Evolutionary conservation across 257 asterid species (phyloP).

Genomic region (Asclepias syriaca): DNA sequence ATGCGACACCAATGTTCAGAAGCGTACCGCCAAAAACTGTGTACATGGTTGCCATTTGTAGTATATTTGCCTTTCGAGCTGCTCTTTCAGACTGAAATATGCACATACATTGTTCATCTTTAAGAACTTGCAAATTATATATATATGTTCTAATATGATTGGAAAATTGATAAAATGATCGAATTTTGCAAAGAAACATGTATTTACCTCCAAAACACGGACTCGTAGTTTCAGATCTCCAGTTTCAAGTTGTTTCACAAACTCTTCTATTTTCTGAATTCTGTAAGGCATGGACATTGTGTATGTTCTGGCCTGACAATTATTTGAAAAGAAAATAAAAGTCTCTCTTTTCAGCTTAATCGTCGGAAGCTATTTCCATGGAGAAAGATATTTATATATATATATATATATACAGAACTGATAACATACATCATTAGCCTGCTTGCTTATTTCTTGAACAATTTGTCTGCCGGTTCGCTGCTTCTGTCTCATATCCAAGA

Average conservation of each 20-base stretch:
- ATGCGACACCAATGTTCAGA: slow-evolving; percentile 62
- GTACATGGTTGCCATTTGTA: slow-evolving; percentile 92
- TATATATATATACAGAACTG: background rate
- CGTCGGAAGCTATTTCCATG: no score
- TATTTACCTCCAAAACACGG: slow-evolving; percentile 84
- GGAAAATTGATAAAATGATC: no score
- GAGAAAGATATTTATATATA: no score
- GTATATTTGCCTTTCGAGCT: slow-evolving; percentile 78
- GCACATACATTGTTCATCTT: background rate
- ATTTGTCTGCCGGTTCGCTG: slow-evolving; percentile 57
- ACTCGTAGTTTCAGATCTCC: slow-evolving; percentile 95
- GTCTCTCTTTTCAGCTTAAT: background rate
- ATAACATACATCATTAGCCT: slow-evolving; percentile 67
- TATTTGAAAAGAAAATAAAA: background rate
- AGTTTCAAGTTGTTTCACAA: slow-evolving; percentile 77
- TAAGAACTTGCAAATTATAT: no score
- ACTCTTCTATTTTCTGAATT: slow-evolving; percentile 79
- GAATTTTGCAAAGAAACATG: no score
- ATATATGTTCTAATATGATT: no score
- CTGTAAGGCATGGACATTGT: slow-evolving; percentile 92
- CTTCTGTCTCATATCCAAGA: slow-evolving; percentile 66
- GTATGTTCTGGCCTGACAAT: slow-evolving; percentile 64
- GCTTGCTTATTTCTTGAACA: slow-evolving; percentile 78
- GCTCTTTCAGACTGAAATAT: slow-evolving; percentile 85
- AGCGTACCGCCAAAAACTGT: slow-evolving; percentile 79